Percentiles rank a stretch among this genome's conserved stretches.
These are phyloP conservation scores for Bryum argenteum DNA, from an alignment of 225 moss, liverwort and hornwort genomes.

Conservation along the genomic window DNA sequence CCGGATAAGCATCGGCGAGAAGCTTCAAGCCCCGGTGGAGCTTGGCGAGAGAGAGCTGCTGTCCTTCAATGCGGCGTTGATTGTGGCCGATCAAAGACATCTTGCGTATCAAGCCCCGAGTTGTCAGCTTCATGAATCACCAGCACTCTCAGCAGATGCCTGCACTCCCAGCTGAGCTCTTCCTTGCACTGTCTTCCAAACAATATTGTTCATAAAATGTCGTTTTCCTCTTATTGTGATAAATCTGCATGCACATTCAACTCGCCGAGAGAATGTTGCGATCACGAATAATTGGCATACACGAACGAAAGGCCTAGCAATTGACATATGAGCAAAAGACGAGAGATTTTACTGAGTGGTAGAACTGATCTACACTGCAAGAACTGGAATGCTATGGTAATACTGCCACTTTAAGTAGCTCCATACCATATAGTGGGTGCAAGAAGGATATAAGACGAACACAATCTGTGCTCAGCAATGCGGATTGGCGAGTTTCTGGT, in stretches of 20 bases:
- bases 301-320: background rate
- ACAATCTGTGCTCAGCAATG: too few species aligned
- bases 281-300: background rate
- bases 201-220: too few species aligned
- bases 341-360: background rate
- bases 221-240: too few species aligned
- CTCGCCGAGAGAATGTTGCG: constrained; percentile 2
- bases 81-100: constrained; percentile 63
- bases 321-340: constrained; percentile 10
- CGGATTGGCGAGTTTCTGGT: too few species aligned
- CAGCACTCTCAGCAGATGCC: too few species aligned
- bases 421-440: constrained; percentile 7
- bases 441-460: background rate
- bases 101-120: too few species aligned
- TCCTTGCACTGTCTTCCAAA: too few species aligned
- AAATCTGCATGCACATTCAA: constrained; percentile 21
- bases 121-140: too few species aligned
- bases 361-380: constrained; percentile 14
- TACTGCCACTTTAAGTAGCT: constrained; percentile 2
- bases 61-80: constrained; percentile 72
- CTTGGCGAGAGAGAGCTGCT: constrained; percentile 68
- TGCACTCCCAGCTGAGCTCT: too few species aligned
- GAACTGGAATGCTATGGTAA: background rate
- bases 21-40: constrained; percentile 71
- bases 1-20: constrained; percentile 80